Evolutionary conservation across 169 alveolate species (phyloP), one percentile per base, ranked within the genome.

Genomic region (Plasmodium vivax): DNA sequence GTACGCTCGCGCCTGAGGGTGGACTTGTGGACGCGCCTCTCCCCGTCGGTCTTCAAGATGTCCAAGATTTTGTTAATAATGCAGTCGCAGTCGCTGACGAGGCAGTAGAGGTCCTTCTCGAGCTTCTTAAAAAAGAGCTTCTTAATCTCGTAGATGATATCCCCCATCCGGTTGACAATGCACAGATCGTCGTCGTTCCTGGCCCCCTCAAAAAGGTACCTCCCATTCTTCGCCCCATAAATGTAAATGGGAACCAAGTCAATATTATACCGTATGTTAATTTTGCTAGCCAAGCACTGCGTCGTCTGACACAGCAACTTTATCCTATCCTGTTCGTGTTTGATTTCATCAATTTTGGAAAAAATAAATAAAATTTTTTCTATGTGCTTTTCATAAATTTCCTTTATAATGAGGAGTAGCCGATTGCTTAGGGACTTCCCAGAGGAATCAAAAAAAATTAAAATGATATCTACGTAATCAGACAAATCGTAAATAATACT

Each of bases 381-480:
- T 58, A 93, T 83, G 75, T 83, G 92, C 72, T 93, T 96, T 45
- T 90, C 93, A 81, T 85, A 90, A 3, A 97, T 95, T 54, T 79
- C 88, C 62, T 91, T 79, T 43, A 94, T 91, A 1, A 97, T 74
- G 9, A 84, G 93, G 41, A 95, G 88, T 36, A 96, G 92, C n/a
- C 97, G 94, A 79, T 95, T 93, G 83, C 97, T 96, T 45, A 96
- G 58, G 1, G 97, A 94, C 68, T 97, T 96, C 7, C 97, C 97
- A 2, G 96, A 81, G 1, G 98, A 97, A 74, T 97, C 98, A 62
- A 96, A 90, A 51, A 96, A 97, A 32, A 96, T 95, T 73, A 96
- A 85, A 87, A 97, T 87, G 23, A 96, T 81, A 72, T 97, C 98
- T 4, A 96, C 96, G 45, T 93, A 84, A 58, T 84, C 71, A 1